These are phyloP conservation scores for Colletotrichum truncatum DNA, from an alignment of 2,329 filamentous ascomycete genomes.

Conservation along the genomic window DNA sequence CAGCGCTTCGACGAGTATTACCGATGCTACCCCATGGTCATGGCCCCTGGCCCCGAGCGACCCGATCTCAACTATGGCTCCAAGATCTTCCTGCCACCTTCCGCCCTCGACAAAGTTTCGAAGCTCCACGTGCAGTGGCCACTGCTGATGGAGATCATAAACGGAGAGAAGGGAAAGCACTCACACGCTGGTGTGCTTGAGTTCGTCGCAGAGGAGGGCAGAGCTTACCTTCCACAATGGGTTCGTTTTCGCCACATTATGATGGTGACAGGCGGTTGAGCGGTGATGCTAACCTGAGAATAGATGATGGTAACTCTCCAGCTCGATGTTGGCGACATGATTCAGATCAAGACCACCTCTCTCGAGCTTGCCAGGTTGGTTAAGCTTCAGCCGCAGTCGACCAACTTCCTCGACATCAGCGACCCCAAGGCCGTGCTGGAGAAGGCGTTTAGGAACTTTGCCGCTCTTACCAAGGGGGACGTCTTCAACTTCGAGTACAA, in stretches of 20 bases:
- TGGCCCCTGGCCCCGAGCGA: constrained; percentile 91
- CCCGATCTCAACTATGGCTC: constrained; percentile 94
- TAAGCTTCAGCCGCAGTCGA: constrained; percentile 94
- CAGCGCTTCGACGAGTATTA: constrained; percentile 99
- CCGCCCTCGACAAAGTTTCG: constrained; percentile 95
- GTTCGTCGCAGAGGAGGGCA: constrained; percentile 96
- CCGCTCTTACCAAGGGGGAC: constrained; percentile 91
- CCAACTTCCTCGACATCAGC: constrained; percentile 94
- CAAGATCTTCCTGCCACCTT: constrained; percentile 97
- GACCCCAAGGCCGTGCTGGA: constrained; percentile 98
- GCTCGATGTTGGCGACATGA: constrained; percentile 91
- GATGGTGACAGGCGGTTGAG: too few relatives aligned
- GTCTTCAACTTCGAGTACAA: constrained; percentile 98
- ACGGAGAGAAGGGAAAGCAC: constrained; percentile 80
- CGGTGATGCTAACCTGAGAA: background rate
- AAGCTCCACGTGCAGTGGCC: constrained; percentile 96
- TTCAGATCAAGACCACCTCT: constrained; percentile 95
- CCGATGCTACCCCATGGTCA: constrained; percentile 93
- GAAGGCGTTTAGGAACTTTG: constrained; percentile 95
- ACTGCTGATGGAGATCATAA: constrained; percentile 95
- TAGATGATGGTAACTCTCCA: constrained; percentile 93
- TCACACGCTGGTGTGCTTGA: constrained; percentile 96
- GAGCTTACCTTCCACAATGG: constrained; percentile 96
- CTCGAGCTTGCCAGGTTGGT: constrained; percentile 90
- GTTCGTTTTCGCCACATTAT: constrained; percentile 54